These are phyloP conservation scores for Nakataea oryzae DNA, from an alignment of 2,329 filamentous ascomycete species.

Conservation along the genomic window DNA sequence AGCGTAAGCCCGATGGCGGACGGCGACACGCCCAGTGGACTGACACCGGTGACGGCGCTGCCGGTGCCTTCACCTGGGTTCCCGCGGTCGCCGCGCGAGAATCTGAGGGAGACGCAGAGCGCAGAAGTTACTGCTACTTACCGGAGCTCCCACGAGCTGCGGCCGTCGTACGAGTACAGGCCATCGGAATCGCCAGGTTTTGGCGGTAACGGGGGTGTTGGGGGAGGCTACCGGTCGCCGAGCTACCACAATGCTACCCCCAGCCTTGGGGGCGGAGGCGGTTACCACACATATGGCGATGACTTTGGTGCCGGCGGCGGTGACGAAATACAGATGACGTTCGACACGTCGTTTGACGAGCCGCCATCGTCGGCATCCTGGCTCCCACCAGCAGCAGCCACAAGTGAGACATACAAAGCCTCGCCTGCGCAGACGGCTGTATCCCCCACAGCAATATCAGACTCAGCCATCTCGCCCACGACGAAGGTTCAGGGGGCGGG, in stretches of 20 bases:
- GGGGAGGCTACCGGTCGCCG: constrained; percentile 6
- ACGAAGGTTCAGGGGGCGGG: neutral
- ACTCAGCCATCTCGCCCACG: neutral
- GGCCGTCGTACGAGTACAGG: constrained; percentile 14
- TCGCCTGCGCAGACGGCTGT: constrained; percentile 9
- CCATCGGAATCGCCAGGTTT: constrained; percentile 14
- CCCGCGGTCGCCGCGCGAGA: constrained; percentile 19
- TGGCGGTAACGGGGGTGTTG: constrained; percentile 10
- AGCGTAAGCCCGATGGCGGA: constrained; percentile 28
- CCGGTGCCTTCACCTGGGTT: constrained; percentile 9
- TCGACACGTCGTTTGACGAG: constrained; percentile 52
- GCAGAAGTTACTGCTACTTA: constrained; percentile 22
- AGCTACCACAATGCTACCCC: constrained; percentile 5
- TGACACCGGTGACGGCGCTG: constrained; percentile 17
- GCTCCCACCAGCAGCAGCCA: neutral
- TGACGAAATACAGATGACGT: constrained; percentile 52
- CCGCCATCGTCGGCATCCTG: constrained; percentile 1
- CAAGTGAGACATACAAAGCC: constrained; percentile 16
- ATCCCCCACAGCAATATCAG: constrained; percentile 10
- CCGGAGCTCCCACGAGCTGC: constrained; percentile 5
- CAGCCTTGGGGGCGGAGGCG: neutral
- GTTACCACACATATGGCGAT: constrained; percentile 9
- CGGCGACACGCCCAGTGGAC: constrained; percentile 11
- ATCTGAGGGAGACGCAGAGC: constrained; percentile 35
- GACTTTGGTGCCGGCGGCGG: constrained; percentile 31